Evolutionary conservation across 495 filamentous ascomycete genomes (phyloP), one percentile per base, ranked within the genome.

Genomic region (Neurospora tetrasperma): DNA sequence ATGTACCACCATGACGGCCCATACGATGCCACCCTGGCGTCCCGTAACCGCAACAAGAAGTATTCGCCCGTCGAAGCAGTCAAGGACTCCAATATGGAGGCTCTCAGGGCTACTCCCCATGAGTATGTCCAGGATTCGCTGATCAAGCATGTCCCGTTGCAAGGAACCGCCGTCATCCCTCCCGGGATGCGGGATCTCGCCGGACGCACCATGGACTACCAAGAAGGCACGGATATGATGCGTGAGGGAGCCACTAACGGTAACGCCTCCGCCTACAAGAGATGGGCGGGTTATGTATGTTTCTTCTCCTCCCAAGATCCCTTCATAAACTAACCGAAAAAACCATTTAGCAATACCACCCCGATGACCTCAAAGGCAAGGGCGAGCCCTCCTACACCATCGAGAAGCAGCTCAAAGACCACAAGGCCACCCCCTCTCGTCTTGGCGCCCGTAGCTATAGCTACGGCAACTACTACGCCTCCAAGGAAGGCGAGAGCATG

Each of bases 1-100:
- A 81, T 84, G 3, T 98, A 97, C 77, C 96, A 99, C 79, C 96
- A 99, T 75, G 92, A 92, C 72, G 96, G 96, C 0, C 96, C 96
- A 0, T 99, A 92, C 75, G 96, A 99, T 79, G 93, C 96, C 0
- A 91, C 92, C 5, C 85, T 92, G 66, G 81, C 89, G 7, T 87
- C 92, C 38, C 84, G 92, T 27, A 97, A 97, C 80, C 82, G 79
- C n/a, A 80, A 88, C 76, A 84, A 80, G 77, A 82, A 85, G 70
- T 84, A 79, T 76, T 78, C 92, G 83, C 96, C 96, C 0, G 80
- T 98, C 16, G 93, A 92, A 42, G 96, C 96, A 7, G 86, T 97
- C 5, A 83, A 82, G 71, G 84, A 88, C 12, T 89, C 89, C 18
- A 98, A 96, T 81, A 83, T 86, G 18, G 91, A 94, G 78, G 92